These are phyloP conservation scores for Zea mays DNA, from an alignment of 176 grass and related monocot genomes.

Conservation along the genomic window DNA sequence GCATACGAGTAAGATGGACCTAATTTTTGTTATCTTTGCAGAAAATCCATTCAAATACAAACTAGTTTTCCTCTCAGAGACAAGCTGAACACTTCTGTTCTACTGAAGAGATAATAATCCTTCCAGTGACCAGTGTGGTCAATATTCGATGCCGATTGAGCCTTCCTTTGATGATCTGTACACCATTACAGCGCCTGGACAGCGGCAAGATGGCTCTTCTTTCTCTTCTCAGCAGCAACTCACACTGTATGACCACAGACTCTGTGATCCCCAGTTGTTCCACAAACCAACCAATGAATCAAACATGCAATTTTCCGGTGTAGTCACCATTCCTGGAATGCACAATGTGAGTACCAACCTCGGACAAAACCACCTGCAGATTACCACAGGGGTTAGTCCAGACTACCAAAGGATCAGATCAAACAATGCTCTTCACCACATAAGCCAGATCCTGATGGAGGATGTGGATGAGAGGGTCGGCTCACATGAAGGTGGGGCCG, in stretches of 20 bases:
- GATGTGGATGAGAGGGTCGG: slow-evolving; percentile 33
- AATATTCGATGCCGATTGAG: slow-evolving; percentile 22
- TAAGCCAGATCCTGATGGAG: slow-evolving; percentile 48
- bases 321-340: neutral
- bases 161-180: neutral
- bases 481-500: slow-evolving; percentile 15
- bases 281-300: slow-evolving; percentile 1
- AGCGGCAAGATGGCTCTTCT: slow-evolving; percentile 1
- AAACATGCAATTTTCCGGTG: neutral
- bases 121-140: neutral
- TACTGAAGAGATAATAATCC: neutral
- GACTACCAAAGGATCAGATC: slow-evolving; percentile 28
- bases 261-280: neutral
- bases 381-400: neutral
- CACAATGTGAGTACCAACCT: neutral
- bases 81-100: neutral
- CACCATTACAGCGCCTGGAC: neutral
- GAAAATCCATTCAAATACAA: neutral
- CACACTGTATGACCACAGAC: neutral
- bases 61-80: neutral
- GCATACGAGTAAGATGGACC: neutral
- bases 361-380: neutral
- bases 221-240: slow-evolving; percentile 28
- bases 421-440: slow-evolving; percentile 32
- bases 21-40: neutral